phyloP scores from a whole-genome alignment of 1,139 yeast genomes.

The Hanseniaspora sp. region DNA sequence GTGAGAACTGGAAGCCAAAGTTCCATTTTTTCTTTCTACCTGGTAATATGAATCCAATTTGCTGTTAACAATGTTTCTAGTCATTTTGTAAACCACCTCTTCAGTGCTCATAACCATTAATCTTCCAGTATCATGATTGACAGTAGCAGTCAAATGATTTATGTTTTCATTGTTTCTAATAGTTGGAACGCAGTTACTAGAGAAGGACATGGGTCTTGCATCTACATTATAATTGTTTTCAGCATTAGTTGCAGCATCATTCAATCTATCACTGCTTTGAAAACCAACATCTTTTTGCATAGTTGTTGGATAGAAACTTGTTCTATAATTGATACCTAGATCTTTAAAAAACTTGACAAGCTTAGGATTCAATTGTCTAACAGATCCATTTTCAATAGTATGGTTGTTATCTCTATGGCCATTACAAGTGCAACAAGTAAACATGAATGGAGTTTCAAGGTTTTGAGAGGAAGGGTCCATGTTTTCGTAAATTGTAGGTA shows the following conservation, averaged over 20 bases:
- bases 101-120: slow-evolving; percentile 1
- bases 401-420: slow-evolving; percentile 4
- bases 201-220: background rate
- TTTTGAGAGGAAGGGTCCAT: slow-evolving; percentile 6
- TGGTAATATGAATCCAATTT: slow-evolving; percentile 3
- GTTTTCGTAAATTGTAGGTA: slow-evolving; percentile 4
- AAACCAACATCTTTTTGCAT: background rate
- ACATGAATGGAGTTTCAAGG: background rate
- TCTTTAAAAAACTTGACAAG: slow-evolving; percentile 3
- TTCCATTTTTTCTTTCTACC: background rate
- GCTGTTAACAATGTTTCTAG: background rate
- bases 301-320: slow-evolving; percentile 8
- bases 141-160: background rate
- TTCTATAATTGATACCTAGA: slow-evolving; percentile 11
- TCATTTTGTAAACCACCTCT: background rate
- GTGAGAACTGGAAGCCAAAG: background rate
- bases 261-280: background rate
- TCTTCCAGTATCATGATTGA: slow-evolving; percentile 12
- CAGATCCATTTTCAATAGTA: slow-evolving; percentile 6
- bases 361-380: slow-evolving; percentile 8
- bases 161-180: background rate
- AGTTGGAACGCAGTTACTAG: too few relatives aligned
- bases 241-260: background rate
- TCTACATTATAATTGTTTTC: background rate
- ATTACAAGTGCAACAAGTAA: slow-evolving; percentile 6